Evolutionary conservation across 495 filamentous ascomycete species (phyloP), one percentile per base, ranked within the genome.

Genomic region (Xanthoparmelia taractica): DNA sequence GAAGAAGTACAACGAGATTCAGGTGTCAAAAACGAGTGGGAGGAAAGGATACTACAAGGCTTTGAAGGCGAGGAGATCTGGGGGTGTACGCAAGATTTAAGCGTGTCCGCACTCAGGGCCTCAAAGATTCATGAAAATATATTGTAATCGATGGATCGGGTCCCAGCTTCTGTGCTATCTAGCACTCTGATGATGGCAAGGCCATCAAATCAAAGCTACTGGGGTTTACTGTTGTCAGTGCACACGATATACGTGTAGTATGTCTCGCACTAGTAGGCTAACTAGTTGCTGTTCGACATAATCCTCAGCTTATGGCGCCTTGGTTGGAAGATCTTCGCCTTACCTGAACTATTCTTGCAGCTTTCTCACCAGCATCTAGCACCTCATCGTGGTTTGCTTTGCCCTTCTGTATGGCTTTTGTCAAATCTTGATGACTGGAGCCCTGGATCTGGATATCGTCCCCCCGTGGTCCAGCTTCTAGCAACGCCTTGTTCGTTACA

Each of bases 311-410:
- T 25, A 27, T 13, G 31, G 12, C 10, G 61, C 31, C 34, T 43
- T n/a, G 15, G 37, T 8, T 25, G 20, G 8, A 33, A 25, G n/a
- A 8, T 47, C 2, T 40, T 45, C 11, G 38, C 67, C 74, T 63
- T 76, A 84, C 86, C 79, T 89, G 86, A 77, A 91, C 84, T 68
- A 87, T 84, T 60, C 78, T 70, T 36, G 87, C 86, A 8, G 88
- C 87, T 57, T 77, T 73, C 57, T 72, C 72, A 37, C 86, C 86
- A 11, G 83, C 79, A 62, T 87, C 82, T 50, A 92, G 72, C 31
- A 91, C 88, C 71, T 92, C 88, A 68, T 84, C 79, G 71, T 92
- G 88, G 66, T 79, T 84, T 10, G 88, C 87, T 70, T 82, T 88
- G 2, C 88, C 88, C 61, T 83, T 70, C 61, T 83, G 77, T 61